Percentiles rank a stretch among this genome's conserved stretches.
Evolutionary conservation across 2,329 filamentous ascomycete species (phyloP).

Genomic region (Ceratocystis colombiana): DNA sequence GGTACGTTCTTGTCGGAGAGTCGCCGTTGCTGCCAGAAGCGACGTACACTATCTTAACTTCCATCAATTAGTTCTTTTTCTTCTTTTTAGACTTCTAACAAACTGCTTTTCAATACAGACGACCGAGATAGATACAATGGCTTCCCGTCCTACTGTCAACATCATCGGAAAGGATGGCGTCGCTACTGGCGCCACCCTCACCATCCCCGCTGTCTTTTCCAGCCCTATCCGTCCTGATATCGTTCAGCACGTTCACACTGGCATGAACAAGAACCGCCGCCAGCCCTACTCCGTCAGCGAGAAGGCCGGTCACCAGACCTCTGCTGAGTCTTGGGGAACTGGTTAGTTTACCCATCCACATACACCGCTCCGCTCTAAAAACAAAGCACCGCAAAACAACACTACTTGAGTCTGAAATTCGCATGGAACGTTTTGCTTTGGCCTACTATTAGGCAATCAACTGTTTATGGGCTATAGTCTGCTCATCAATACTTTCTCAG

Average conservation of each 20-base stretch:
- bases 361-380: neutral
- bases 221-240: conserved; percentile 97
- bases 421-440: neutral
- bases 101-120: conserved; percentile 21
- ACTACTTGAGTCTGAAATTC: neutral
- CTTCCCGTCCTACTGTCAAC: conserved; percentile 93
- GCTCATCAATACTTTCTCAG: neutral
- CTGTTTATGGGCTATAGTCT: neutral
- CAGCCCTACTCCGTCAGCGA: conserved; percentile 99
- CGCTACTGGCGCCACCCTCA: conserved; percentile 77
- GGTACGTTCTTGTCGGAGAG: conserved; percentile 21
- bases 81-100: conserved; percentile 22
- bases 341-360: conserved; percentile 51
- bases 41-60: neutral
- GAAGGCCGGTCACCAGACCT: conserved; percentile 99
- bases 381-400: neutral
- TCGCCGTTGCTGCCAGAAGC: neutral
- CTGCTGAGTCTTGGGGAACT: conserved; percentile 99
- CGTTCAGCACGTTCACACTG: conserved; percentile 97
- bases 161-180: conserved; percentile 95
- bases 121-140: conserved; percentile 53
- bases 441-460: neutral
- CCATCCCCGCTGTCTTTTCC: conserved; percentile 94
- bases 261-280: conserved; percentile 99
- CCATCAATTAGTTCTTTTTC: neutral